Evolutionary conservation across 2,329 filamentous ascomycete genomes (phyloP), one percentile per base, ranked within the genome.

Genomic region (Raffaelea arxii): DNA sequence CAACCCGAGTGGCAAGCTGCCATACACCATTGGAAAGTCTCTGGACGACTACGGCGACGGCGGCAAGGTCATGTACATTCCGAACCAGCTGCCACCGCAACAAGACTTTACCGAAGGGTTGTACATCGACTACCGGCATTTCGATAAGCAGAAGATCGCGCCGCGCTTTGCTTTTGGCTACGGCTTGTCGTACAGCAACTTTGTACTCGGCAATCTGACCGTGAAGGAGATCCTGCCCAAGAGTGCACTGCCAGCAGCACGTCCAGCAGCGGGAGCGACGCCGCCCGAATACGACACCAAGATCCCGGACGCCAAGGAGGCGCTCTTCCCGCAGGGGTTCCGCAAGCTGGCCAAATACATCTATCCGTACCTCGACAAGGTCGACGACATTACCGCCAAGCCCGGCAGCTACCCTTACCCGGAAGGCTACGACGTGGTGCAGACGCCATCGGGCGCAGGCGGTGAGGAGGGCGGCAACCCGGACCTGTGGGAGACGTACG

Each of bases 131-230:
- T 95, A 96, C 65, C 82, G 89, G 12, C 78, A 90, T 62, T 90
- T 96, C 55, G 89, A 95, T 68, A 86, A 84, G 59, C 64, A 82
- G 46, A 70, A 73, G 47, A 82, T 92, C 49, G 70, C 71, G 5
- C 90, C 90, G 1, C 82, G 85, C 1, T 96, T 82, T 59, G 84
- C 87, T 41, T 96, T 96, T 56, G 90, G 91, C 0, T 90, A 81
- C 50, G 91, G 90, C 0, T 73, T 96, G 2, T 86, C 82, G 44
- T 94, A 92, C 66, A 89, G 87, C 0, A 74, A 66, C 1, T 94
- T 91, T 61, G 66, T 75, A 12, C 74, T 87, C 47, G 71, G 69
- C 11, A 71, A 75, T 25, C 55, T 78, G 12, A 63, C 68, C 9
- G 62, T 84, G 42, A 61, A 63, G 18, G 53, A 63, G 19, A 51